Evolutionary conservation across 2,329 filamentous ascomycete species (phyloP), one percentile per base, ranked within the genome.

Genomic region (Leptographium procerum): DNA sequence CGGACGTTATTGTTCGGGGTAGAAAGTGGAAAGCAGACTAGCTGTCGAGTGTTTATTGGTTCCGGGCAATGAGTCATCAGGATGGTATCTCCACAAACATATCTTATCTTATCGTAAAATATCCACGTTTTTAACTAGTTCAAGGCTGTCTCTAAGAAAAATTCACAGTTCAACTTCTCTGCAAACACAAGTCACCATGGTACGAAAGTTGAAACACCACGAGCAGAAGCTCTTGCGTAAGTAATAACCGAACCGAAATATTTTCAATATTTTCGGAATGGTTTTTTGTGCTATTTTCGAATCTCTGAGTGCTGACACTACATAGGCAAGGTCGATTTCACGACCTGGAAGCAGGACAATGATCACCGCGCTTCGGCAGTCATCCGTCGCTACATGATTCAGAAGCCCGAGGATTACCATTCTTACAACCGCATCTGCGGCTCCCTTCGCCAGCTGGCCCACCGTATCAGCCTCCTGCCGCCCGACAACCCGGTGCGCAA

Each of bases 171-270:
- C 16, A 43, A 4, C 16, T 7, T 40, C 11, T 40, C 13, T 36
- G 34, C 5, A 5, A 36, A 16, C n/a, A 47, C 14, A 24, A 40
- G 22, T 26, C 70, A 80, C 65, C 28, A 97, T 97, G 94, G 90
- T 95, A 65, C 87, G 94, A 67, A 91, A 95, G 78, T 84, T 99
- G 70, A 97, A 96, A 76, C 84, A 95, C 75, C 92, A 96, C 75
- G 94, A 99, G 84, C 85, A 94, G 71, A 95, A 94, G 81, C 87
- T 97, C 70, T 83, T 97, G 55, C 62, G 63, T 64, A 61, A 28
- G 62, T n/a, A n/a, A 55, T 19, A 19, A 4, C 50, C 29, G 4
- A 45, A 14, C 3, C 1, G 11, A n/a, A 26, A 14, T 31, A 16
- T 14, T 22, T 14, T 26, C 22, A 5, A 1, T 34, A 22, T 9